Conservation (phyloP, 2,329 filamentous ascomycete species). For the Epichloe glyceriae region DNA sequence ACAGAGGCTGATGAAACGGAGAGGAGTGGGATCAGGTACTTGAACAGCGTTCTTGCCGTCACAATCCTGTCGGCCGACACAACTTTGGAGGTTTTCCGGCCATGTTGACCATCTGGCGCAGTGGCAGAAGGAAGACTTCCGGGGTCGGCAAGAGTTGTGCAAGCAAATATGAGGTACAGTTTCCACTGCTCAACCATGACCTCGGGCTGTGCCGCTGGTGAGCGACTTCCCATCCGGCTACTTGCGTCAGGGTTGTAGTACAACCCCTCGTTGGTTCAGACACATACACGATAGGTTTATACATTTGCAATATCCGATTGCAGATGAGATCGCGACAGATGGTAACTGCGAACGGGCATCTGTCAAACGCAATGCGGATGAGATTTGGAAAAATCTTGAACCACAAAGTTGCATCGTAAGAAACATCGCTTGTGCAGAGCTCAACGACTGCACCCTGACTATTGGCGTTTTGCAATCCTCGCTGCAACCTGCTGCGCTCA, state of each 20-base stretch:
- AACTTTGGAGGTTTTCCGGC: conserved; percentile 64
- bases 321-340: conserved; percentile 87
- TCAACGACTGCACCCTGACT: conserved; percentile 80
- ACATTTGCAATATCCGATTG: conserved; percentile 85
- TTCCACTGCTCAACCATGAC: conserved; percentile 96
- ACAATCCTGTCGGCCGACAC: conserved; percentile 64
- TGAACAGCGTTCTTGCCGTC: conserved; percentile 80
- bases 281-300: conserved; percentile 65
- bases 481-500: conserved; percentile 81
- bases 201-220: conserved; percentile 63
- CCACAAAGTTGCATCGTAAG: conserved; percentile 91
- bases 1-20: conserved; percentile 69
- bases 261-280: conserved; percentile 57
- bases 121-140: conserved; percentile 37
- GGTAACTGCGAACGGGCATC: conserved; percentile 82
- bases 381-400: conserved; percentile 97
- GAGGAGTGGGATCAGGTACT: conserved; percentile 78
- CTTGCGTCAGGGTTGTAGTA: conserved; percentile 49
- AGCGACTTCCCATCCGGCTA: conserved; percentile 37
- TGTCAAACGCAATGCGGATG: conserved; percentile 78
- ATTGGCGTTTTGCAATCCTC: conserved; percentile 75
- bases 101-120: conserved; percentile 54
- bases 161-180: conserved; percentile 91
- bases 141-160: conserved; percentile 81
- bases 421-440: conserved; percentile 86